These are phyloP conservation scores for Podaxis sp. DNA, from an alignment of 768 basidiomycete genomes.

Conservation along the genomic window DNA sequence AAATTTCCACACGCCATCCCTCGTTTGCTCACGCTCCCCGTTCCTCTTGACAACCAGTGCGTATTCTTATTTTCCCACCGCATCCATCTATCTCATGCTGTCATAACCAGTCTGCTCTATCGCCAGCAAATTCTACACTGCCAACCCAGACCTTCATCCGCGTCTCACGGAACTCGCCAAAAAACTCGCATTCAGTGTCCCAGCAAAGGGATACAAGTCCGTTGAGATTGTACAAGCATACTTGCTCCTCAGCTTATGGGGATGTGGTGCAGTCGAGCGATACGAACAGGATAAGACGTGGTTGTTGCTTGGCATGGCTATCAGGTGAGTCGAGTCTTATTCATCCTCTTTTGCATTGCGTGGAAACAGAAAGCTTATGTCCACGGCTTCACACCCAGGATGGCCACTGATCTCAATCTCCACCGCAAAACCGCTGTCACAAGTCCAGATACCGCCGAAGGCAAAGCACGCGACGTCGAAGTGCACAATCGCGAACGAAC, in stretches of 20 bases:
- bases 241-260: conserved; percentile 84
- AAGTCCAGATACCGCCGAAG: conserved; percentile 74
- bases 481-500: conserved; percentile 93
- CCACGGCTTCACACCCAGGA: conserved; percentile 40
- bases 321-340: conserved; percentile 46
- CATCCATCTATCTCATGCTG: conserved; percentile 6
- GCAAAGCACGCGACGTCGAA: conserved; percentile 74
- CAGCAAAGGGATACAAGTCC: conserved; percentile 87
- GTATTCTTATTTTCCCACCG: conserved; percentile 25
- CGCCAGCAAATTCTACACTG: conserved; percentile 84
- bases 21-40: conserved; percentile 92
- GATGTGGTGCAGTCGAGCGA: conserved; percentile 91
- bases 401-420: conserved; percentile 94
- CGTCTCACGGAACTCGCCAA: conserved; percentile 80
- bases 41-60: conserved; percentile 87
- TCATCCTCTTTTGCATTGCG: neutral
- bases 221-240: conserved; percentile 96
- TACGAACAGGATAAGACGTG: conserved; percentile 97
- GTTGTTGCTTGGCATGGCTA: conserved; percentile 84
- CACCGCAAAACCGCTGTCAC: conserved; percentile 77
- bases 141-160: conserved; percentile 78
- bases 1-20: conserved; percentile 89
- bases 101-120: conserved; percentile 83
- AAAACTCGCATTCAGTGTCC: conserved; percentile 84
- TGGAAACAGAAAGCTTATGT: neutral